Evolutionary conservation across 2,329 filamentous ascomycete genomes (phyloP), one percentile per base, ranked within the genome.

Genomic region (Gnomoniopsis smithogilvyi): DNA sequence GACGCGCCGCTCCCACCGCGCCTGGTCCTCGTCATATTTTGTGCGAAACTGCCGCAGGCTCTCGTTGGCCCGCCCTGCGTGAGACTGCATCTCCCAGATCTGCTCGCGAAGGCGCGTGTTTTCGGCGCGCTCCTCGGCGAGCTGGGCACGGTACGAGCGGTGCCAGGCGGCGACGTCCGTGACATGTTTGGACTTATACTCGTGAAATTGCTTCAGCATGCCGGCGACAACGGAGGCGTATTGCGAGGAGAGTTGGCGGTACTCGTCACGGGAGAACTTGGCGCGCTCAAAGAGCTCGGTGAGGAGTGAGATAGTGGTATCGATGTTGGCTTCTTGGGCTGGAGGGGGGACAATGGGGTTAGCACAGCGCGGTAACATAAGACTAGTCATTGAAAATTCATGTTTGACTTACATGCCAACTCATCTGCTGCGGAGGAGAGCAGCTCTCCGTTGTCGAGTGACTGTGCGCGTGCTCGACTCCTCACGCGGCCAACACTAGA

Each of bases 61-160:
- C 59, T 82, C 80, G 67, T 87, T 87, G 22, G 84, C 85, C 14
- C 73, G 75, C 50, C 77, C 77, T 24, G 86, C 85, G 64, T 84
- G 81, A 45, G 79, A 78, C 67, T 87, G 83, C 83, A 87, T 86
- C 65, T 86, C 83, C 79, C 84, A 86, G 66, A 88, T 86, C 70
- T 88, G 84, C 66, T 86, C 83, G 54, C 85, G 82, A 54, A 88
- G 77, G 2, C 80, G 78, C 61, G 78, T 78, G 67, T 88, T 88
- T 73, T 88, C 85, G 64, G 82, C 82, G 4, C 86, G 84, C 50
- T 85, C 84, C 67, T 86, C 84, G 64, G 84, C 84, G 41, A 89
- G 80, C 73, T 88, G 86, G 26, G 79, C 73, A 8, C 86, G 82
- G 75, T 89, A 89, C 60, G 82, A 86, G 58, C 80, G 82, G 74